Evolutionary conservation across 2,329 filamentous ascomycete species (phyloP).

Genomic region (Apiospora aurea): DNA sequence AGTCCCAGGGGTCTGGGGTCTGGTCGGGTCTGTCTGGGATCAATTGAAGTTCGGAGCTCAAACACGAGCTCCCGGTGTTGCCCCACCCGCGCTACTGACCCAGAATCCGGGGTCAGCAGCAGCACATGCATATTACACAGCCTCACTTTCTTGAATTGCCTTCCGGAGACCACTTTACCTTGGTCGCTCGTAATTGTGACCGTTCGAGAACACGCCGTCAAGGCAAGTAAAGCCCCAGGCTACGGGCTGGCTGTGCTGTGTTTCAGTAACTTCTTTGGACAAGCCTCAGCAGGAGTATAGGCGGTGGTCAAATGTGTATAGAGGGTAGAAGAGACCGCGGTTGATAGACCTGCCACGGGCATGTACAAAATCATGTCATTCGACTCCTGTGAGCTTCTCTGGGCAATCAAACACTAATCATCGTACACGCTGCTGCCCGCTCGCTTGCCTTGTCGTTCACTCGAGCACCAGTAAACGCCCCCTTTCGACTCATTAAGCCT

Average conservation of each 20-base stretch:
- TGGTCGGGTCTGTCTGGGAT: neutral
- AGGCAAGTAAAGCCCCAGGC: neutral
- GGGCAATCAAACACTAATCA: neutral
- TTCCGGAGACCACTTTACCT: neutral
- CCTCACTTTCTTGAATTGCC: neutral
- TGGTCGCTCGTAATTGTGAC: neutral
- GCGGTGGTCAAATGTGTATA: neutral
- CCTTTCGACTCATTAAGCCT: neutral
- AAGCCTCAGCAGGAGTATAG: neutral
- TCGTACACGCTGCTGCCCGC: slow-evolving; percentile 3
- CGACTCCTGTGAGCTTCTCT: neutral
- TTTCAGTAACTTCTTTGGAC: neutral
- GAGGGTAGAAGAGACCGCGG: neutral
- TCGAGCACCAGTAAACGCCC: neutral
- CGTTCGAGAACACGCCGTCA: neutral
- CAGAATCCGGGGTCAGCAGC: slow-evolving; percentile 3
- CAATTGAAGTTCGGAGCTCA: slow-evolving; percentile 13
- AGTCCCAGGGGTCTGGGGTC: neutral
- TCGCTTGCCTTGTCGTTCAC: neutral
- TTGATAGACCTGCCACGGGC: neutral
- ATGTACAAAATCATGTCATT: neutral
- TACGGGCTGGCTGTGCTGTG: neutral
- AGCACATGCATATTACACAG: neutral
- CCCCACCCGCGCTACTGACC: neutral
- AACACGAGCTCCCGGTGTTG: neutral